Evolutionary conservation across 2,329 filamentous ascomycete species (phyloP).

Genomic region (Pseudogymnoascus sp.): DNA sequence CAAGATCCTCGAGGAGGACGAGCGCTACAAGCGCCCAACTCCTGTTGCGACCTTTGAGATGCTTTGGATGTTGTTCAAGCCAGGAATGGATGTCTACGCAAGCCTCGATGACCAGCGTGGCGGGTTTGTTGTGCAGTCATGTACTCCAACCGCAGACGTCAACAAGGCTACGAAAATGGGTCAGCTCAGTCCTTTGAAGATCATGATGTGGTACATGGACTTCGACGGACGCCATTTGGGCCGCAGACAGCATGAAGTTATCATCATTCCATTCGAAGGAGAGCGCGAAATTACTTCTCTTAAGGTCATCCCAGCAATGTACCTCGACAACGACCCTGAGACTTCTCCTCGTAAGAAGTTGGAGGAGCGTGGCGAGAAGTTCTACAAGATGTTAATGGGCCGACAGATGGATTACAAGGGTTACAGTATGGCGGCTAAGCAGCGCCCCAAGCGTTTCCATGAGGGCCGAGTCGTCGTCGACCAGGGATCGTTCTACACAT

Average conservation of each 20-base stretch:
- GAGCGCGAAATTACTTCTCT: conserved; percentile 25
- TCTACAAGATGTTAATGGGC: conserved; percentile 20
- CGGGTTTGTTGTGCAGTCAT: conserved; percentile 18
- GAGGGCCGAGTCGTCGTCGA: conserved; percentile 20
- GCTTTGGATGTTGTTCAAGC: conserved; percentile 23
- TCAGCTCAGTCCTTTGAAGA: conserved; percentile 19
- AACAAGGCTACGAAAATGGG: conserved; percentile 13
- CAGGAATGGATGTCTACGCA: conserved; percentile 20
- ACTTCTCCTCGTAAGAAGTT: conserved; percentile 14
- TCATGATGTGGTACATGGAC: conserved; percentile 26
- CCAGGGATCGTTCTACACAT: conserved; percentile 19
- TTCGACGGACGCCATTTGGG: conserved; percentile 25
- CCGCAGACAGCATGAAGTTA: conserved; percentile 20
- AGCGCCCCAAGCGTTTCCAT: conserved; percentile 20
- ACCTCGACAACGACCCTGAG: conserved; percentile 14
- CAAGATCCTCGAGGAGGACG: conserved; percentile 19
- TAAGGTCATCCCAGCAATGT: conserved; percentile 23
- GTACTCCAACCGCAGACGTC: background rate
- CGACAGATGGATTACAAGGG: conserved; percentile 22
- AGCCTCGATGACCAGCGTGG: conserved; percentile 18
- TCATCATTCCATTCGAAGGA: conserved; percentile 24
- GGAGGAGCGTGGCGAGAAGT: conserved; percentile 21
- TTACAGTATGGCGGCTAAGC: conserved; percentile 18
- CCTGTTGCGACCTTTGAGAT: conserved; percentile 20
- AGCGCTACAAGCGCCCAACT: conserved; percentile 15